A percentile compares a stretch with the other conserved stretches of the same genome.
phyloP scores from a whole-genome alignment of 768 basidiomycete species.

The Dacryopinax primogenitus region DNA sequence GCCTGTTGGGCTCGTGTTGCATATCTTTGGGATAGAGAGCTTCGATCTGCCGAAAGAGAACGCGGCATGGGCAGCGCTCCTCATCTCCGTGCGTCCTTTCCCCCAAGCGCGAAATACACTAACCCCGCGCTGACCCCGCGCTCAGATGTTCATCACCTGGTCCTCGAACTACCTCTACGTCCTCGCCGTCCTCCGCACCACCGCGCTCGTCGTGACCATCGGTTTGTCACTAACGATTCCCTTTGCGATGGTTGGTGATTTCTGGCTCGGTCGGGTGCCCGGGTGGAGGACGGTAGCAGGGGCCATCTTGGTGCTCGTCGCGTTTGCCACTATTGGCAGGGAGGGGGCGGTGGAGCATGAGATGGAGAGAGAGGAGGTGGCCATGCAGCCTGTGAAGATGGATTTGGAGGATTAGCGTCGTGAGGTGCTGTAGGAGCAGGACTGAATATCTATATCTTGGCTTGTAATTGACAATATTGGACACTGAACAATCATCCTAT shows the following conservation, averaged over 20 bases:
- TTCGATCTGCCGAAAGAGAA: conserved; percentile 54
- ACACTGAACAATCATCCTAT: too few relatives aligned
- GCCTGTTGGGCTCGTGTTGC: conserved; percentile 67
- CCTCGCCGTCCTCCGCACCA: conserved; percentile 90
- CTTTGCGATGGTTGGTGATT: conserved; percentile 73
- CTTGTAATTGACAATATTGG: too few relatives aligned
- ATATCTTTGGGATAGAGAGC: conserved; percentile 55
- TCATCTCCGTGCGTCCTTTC: conserved; percentile 40
- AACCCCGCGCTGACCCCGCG: not conserved
- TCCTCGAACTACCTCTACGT: conserved; percentile 79
- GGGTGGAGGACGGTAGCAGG: conserved; percentile 53
- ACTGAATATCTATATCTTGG: too few relatives aligned
- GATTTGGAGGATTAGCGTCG: conserved; percentile 2
- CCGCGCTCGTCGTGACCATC: conserved; percentile 82
- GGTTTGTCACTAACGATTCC: conserved; percentile 91
- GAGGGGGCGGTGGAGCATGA: conserved; percentile 4
- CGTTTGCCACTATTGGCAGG: conserved; percentile 60
- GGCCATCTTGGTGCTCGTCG: conserved; percentile 58
- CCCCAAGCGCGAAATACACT: not conserved
- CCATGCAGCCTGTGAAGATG: not conserved
- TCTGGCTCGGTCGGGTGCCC: conserved; percentile 46
- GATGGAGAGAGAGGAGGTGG: not conserved
- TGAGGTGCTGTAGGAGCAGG: not conserved
- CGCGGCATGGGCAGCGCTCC: conserved; percentile 37
- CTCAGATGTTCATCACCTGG: conserved; percentile 75